A percentile compares a stretch with the other conserved stretches of the same genome.
Evolutionary conservation across 2,329 filamentous ascomycete genomes (phyloP).

Genomic region (Uncinocarpus reesii): DNA sequence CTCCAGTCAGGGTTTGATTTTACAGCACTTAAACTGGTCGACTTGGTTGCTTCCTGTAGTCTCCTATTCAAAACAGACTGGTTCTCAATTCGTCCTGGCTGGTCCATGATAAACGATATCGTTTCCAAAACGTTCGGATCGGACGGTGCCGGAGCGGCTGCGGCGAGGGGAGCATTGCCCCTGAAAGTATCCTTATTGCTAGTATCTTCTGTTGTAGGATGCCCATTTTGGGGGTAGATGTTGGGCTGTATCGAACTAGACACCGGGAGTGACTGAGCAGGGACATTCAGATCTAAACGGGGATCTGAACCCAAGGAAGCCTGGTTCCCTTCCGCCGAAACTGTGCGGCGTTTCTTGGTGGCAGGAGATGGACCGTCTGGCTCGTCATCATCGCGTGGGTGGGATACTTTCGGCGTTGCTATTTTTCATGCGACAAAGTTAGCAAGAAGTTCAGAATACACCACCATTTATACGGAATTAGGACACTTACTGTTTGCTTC

Average conservation of each 20-base stretch:
- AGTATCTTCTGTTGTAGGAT: neutral
- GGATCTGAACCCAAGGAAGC: conserved; percentile 7
- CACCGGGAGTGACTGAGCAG: neutral
- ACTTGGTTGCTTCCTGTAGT: conserved; percentile 23
- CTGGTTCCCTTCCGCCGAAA: conserved; percentile 19
- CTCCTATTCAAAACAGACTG: conserved; percentile 30
- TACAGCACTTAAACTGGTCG: conserved; percentile 30
- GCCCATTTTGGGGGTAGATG: conserved; percentile 18
- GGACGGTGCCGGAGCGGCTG: neutral
- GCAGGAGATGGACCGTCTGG: conserved; percentile 26
- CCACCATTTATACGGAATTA: no score
- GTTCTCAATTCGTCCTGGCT: conserved; percentile 34
- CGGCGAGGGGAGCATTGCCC: neutral
- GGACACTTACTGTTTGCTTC: neutral
- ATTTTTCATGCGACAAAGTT: neutral
- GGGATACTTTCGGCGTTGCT: conserved; percentile 23
- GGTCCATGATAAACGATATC: conserved; percentile 37
- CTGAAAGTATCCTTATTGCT: neutral
- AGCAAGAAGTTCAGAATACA: no score
- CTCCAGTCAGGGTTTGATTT: conserved; percentile 41
- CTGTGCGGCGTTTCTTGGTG: conserved; percentile 34
- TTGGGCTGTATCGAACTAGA: conserved; percentile 9
- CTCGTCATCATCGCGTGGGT: conserved; percentile 26
- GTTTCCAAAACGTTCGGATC: conserved; percentile 29
- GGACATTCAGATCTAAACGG: conserved; percentile 7